phyloP scores from a whole-genome alignment of 345 rosid species.

The Gossypium mustelinum region DNA sequence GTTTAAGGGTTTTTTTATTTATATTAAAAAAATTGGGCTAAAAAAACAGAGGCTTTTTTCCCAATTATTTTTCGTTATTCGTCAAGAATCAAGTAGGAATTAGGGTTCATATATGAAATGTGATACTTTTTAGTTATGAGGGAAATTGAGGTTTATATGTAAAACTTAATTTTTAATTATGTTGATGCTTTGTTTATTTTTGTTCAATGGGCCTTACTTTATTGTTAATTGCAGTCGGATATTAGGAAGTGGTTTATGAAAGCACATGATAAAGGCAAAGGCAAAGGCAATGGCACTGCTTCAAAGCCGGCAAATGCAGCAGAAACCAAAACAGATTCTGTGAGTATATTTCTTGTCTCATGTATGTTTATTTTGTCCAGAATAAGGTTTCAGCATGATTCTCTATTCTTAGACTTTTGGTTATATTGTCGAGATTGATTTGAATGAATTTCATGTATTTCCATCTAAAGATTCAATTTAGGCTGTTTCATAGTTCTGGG shows the following conservation, averaged over 20 bases:
- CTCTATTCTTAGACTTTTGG: neutral
- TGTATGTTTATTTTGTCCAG: neutral
- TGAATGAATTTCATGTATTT: neutral
- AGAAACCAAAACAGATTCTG: constrained; percentile 39
- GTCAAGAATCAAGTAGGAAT: neutral
- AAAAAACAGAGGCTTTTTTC: neutral
- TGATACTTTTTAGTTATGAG: neutral
- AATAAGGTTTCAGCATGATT: neutral
- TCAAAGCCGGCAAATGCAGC: constrained; percentile 35
- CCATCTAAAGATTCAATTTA: neutral
- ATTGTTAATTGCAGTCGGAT: constrained; percentile 58
- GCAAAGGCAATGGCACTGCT: constrained; percentile 46
- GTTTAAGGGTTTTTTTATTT: neutral
- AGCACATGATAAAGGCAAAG: constrained; percentile 72
- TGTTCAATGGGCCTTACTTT: neutral
- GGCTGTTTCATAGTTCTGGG: neutral
- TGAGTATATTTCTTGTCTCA: constrained; percentile 24
- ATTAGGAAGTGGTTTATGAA: constrained; percentile 97
- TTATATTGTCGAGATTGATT: neutral
- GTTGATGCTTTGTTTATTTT: constrained; percentile 2
- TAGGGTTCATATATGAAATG: neutral
- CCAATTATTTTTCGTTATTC: neutral
- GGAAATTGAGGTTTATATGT: neutral
- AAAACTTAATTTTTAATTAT: neutral
- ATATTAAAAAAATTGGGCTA: neutral